Conservation (phyloP, 257 asterid genomes). For the Solanum raphanifolium region DNA sequence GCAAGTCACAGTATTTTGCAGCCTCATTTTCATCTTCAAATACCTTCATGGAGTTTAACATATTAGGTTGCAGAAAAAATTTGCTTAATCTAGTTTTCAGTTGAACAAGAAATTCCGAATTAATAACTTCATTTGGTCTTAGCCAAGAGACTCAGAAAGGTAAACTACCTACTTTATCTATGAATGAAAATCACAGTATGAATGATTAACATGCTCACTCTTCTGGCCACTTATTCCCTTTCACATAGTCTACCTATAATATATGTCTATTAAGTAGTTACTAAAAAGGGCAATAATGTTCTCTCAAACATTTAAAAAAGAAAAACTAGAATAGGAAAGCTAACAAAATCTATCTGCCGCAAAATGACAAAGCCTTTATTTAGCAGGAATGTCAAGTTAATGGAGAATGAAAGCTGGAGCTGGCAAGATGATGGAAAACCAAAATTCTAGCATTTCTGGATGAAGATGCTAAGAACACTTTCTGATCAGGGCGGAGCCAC, state of each 20-base stretch:
- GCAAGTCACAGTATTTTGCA: slow-evolving; percentile 79
- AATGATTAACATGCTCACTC: neutral
- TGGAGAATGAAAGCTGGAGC: neutral
- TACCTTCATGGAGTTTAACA: slow-evolving; percentile 27
- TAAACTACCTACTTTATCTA: neutral
- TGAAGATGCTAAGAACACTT: neutral
- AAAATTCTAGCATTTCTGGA: neutral
- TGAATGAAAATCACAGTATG: neutral
- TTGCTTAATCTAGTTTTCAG: neutral
- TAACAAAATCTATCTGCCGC: neutral
- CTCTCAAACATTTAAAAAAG: neutral
- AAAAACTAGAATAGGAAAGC: neutral
- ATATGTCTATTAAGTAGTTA: neutral
- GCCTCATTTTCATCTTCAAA: slow-evolving; percentile 93
- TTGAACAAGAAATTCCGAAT: neutral
- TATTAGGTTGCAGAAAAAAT: neutral
- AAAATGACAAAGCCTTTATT: neutral
- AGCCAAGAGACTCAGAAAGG: neutral
- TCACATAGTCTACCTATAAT: neutral
- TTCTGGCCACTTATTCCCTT: neutral
- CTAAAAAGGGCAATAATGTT: neutral
- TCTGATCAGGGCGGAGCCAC: neutral
- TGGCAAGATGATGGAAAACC: neutral
- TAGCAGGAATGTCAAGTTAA: neutral
- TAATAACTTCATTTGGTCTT: neutral